phyloP scores from a whole-genome alignment of 176 grass and related monocot species.

The Triticum urartu region DNA sequence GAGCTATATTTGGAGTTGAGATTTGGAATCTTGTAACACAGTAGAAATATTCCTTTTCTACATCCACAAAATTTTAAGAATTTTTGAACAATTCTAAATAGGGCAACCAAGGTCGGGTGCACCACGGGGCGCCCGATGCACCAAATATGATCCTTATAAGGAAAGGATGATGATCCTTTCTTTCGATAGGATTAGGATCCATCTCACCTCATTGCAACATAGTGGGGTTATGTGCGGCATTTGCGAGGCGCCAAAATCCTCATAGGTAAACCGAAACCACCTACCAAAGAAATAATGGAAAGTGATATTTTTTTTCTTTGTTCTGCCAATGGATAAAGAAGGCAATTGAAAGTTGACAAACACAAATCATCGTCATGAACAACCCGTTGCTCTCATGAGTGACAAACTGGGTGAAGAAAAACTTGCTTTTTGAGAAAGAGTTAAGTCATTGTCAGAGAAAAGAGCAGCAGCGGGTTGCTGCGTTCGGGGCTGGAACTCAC shows the following conservation, averaged over 20 bases:
- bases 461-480: slow-evolving; percentile 30
- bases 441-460: slow-evolving; percentile 16
- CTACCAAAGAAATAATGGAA: neutral
- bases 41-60: neutral
- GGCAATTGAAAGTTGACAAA: neutral
- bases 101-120: too few species aligned
- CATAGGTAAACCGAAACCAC: neutral
- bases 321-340: neutral
- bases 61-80: too few species aligned
- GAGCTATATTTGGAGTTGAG: neutral
- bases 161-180: neutral
- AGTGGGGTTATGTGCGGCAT: neutral
- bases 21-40: neutral
- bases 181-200: too few species aligned
- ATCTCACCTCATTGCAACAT: too few species aligned
- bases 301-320: neutral
- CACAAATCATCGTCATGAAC: neutral
- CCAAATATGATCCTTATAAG: too few species aligned
- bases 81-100: too few species aligned
- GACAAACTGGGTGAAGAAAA: slow-evolving; percentile 13
- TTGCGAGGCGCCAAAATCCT: neutral
- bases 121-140: too few species aligned
- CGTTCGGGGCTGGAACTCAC: slow-evolving; percentile 25
- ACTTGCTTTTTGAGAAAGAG: slow-evolving; percentile 27
- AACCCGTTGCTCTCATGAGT: slow-evolving; percentile 13